These are phyloP conservation scores for Verticillium nonalfalfae DNA, from an alignment of 2,329 filamentous ascomycete species.

Conservation along the genomic window DNA sequence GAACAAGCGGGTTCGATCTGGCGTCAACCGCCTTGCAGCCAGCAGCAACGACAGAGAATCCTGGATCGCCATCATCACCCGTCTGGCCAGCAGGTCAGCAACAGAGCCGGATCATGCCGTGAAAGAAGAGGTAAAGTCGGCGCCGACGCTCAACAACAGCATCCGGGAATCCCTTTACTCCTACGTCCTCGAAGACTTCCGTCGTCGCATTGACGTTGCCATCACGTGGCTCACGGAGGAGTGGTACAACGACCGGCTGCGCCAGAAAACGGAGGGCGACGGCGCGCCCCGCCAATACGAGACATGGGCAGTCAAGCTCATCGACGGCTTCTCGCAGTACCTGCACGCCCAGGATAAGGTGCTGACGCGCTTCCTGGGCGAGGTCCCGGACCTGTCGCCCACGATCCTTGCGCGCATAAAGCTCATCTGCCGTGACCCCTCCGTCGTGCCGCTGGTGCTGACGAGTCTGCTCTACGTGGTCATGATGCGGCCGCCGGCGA, in stretches of 20 bases:
- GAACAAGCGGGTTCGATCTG: slow-evolving; percentile 57
- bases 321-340: slow-evolving; percentile 86
- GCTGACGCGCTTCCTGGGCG: slow-evolving; percentile 82
- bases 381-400: slow-evolving; percentile 74
- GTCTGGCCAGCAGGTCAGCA: slow-evolving; percentile 73
- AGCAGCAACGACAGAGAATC: slow-evolving; percentile 80
- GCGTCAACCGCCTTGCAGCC: slow-evolving; percentile 78
- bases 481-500: slow-evolving; percentile 60
- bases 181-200: slow-evolving; percentile 89
- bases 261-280: slow-evolving; percentile 27
- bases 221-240: slow-evolving; percentile 95
- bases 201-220: slow-evolving; percentile 79
- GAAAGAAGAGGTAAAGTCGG: slow-evolving; percentile 48
- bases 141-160: slow-evolving; percentile 51
- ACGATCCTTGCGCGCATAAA: slow-evolving; percentile 69
- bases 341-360: slow-evolving; percentile 88
- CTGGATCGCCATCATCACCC: slow-evolving; percentile 83
- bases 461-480: slow-evolving; percentile 61
- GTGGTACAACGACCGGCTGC: slow-evolving; percentile 82
- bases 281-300: slow-evolving; percentile 64
- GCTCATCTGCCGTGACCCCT: slow-evolving; percentile 58
- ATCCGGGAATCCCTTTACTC: slow-evolving; percentile 77
- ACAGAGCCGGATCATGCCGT: slow-evolving; percentile 57
- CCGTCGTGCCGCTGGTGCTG: slow-evolving; percentile 55
- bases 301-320: slow-evolving; percentile 69